Conservation (phyloP, 768 basidiomycete species). For the Peribolospora kevripleyi region DNA sequence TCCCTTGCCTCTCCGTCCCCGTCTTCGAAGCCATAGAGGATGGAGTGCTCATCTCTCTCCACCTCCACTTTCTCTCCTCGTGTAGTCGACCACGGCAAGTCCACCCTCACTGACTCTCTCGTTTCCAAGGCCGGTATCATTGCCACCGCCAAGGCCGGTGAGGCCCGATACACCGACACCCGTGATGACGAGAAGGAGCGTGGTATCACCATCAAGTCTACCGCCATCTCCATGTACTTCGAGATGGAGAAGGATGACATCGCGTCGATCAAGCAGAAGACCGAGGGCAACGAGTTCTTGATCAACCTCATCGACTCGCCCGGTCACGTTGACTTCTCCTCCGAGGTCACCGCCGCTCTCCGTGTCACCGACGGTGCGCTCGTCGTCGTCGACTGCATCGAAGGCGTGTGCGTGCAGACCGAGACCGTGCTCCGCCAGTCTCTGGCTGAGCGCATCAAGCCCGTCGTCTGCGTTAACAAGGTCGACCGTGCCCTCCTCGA, state of each 20-base stretch:
- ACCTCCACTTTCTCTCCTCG: no score
- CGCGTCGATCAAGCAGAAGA: slow-evolving; percentile 71
- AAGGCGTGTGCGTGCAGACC: slow-evolving; percentile 99
- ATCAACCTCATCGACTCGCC: slow-evolving; percentile 99
- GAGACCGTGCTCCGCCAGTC: slow-evolving; percentile 97
- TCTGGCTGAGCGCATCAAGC: slow-evolving; percentile 93
- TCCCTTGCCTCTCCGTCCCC: background rate
- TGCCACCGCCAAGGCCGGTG: slow-evolving; percentile 76
- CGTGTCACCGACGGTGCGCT: slow-evolving; percentile 99
- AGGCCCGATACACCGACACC: slow-evolving; percentile 91
- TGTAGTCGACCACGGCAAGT: slow-evolving; percentile 99
- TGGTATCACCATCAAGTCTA: slow-evolving; percentile 99
- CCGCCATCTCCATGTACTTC: slow-evolving; percentile 99
- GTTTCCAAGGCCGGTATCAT: slow-evolving; percentile 99
- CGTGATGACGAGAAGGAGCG: slow-evolving; percentile 96
- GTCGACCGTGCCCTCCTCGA: slow-evolving; percentile 98
- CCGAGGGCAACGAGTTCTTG: slow-evolving; percentile 81
- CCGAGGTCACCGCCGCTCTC: slow-evolving; percentile 96
- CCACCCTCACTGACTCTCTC: slow-evolving; percentile 92
- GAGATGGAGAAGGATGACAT: slow-evolving; percentile 78
- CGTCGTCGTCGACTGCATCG: slow-evolving; percentile 97
- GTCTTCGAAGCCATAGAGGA: no score
- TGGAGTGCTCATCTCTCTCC: no score
- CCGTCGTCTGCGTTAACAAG: slow-evolving; percentile 98
- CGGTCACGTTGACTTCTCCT: slow-evolving; percentile 99